Evolutionary conservation across 495 filamentous ascomycete species (phyloP).

Genomic region (Darksidea phi): DNA sequence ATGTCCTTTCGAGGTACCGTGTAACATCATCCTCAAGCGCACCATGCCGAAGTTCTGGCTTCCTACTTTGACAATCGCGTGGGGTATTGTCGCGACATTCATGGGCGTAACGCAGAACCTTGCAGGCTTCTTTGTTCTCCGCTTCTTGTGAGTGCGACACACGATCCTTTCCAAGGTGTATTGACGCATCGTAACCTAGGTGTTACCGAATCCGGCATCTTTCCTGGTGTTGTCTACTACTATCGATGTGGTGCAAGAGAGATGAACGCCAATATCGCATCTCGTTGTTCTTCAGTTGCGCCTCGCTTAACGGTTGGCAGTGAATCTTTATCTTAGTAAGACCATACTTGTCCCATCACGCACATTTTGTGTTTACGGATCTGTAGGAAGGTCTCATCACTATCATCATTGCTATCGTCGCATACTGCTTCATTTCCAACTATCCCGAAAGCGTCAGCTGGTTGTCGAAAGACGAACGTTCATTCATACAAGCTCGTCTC

Average conservation of each 20-base stretch:
- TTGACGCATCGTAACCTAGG: constrained; percentile 3
- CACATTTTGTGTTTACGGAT: constrained; percentile 17
- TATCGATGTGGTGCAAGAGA: constrained; percentile 83
- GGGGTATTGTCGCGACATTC: constrained; percentile 70
- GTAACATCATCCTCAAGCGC: constrained; percentile 60
- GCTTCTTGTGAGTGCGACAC: constrained; percentile 51
- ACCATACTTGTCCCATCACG: constrained; percentile 12
- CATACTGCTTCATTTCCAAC: constrained; percentile 72
- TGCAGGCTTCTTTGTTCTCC: constrained; percentile 60
- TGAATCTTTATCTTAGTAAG: constrained; percentile 80
- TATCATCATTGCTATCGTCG: constrained; percentile 56
- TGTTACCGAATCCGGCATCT: constrained; percentile 57
- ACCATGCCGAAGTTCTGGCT: constrained; percentile 66
- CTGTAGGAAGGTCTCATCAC: constrained; percentile 67
- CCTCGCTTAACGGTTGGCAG: constrained; percentile 71
- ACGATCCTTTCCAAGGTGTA: not conserved
- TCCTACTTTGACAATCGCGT: constrained; percentile 51
- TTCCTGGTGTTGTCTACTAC: constrained; percentile 78
- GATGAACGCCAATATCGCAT: constrained; percentile 71
- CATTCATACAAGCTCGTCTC: constrained; percentile 59
- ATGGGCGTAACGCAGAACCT: constrained; percentile 67
- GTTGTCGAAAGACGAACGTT: constrained; percentile 61
- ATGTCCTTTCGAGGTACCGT: constrained; percentile 58
- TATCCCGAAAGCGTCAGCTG: constrained; percentile 70
- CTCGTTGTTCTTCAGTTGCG: constrained; percentile 72